These are phyloP conservation scores for Diaporthe aspalathi DNA, from an alignment of 2,329 filamentous ascomycete genomes.

Conservation along the genomic window DNA sequence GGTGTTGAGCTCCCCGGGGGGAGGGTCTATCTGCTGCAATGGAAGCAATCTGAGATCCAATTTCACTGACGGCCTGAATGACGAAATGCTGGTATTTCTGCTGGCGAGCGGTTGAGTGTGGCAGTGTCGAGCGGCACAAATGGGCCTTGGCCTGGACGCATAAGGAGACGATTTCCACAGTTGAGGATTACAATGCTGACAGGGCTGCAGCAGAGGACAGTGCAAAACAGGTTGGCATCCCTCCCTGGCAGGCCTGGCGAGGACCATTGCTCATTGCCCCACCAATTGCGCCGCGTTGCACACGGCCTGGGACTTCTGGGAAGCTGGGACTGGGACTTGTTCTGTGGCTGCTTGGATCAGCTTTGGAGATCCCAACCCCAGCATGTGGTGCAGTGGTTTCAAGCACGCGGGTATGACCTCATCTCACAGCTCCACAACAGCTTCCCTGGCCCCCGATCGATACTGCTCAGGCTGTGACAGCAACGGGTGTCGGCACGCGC, in stretches of 20 bases:
- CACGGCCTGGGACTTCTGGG: background rate
- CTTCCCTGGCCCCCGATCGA: conserved; percentile 9
- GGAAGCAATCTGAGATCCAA: background rate
- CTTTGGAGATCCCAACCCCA: background rate
- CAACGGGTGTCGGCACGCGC: background rate
- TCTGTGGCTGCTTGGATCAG: background rate
- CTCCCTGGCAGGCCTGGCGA: background rate
- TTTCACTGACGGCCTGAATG: background rate
- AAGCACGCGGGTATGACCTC: conserved; percentile 39
- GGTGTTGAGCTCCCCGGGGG: too few species aligned
- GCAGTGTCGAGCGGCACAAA: conserved; percentile 14
- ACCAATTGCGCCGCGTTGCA: background rate
- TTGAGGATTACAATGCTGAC: background rate
- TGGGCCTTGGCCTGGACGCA: conserved; percentile 13
- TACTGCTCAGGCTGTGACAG: too few species aligned
- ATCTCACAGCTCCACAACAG: conserved; percentile 31
- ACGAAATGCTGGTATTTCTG: conserved; percentile 5
- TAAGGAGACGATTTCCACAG: conserved; percentile 15
- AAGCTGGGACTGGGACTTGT: conserved; percentile 6
- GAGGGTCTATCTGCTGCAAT: conserved; percentile 15
- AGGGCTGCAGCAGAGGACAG: background rate
- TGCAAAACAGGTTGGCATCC: conserved; percentile 9
- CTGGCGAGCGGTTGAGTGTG: background rate
- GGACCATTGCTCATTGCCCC: too few species aligned
- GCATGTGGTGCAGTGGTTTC: conserved; percentile 12